phyloP scores from a whole-genome alignment of 768 basidiomycete genomes.

The Rhodotorula paludigena region DNA sequence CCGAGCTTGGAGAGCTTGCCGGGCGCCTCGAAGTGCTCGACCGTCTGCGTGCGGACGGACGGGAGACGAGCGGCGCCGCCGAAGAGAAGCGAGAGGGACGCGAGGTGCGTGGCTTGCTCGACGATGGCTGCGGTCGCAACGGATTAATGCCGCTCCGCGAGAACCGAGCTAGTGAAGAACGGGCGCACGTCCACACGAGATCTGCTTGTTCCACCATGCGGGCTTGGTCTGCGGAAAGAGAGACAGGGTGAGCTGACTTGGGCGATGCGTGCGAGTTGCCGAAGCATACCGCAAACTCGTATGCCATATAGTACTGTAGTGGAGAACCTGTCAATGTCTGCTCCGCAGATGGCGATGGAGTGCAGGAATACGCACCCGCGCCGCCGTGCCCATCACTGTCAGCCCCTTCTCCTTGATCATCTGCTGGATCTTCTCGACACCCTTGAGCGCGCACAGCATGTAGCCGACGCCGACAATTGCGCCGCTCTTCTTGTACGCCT shows the following conservation, averaged over 20 bases:
- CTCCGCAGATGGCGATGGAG: conserved; percentile 23
- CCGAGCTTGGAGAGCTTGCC: conserved; percentile 73
- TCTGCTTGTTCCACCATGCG: conserved; percentile 90
- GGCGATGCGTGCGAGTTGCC: too few relatives aligned
- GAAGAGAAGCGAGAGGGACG: conserved; percentile 71
- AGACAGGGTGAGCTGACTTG: too few relatives aligned
- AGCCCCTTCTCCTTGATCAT: conserved; percentile 86
- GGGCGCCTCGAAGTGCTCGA: conserved; percentile 87
- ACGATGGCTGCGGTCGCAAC: conserved; percentile 53
- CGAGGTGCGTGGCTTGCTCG: conserved; percentile 91
- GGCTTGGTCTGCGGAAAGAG: too few relatives aligned
- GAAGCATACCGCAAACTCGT: conserved; percentile 55
- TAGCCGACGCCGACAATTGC: conserved; percentile 53
- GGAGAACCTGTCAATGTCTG: too few relatives aligned
- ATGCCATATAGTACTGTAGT: conserved; percentile 56
- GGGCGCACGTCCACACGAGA: conserved; percentile 53
- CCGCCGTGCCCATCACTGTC: conserved; percentile 88
- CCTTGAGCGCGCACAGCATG: conserved; percentile 88
- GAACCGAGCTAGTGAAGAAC: too few relatives aligned
- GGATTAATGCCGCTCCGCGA: neutral
- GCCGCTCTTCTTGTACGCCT: conserved; percentile 55
- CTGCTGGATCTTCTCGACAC: conserved; percentile 89
- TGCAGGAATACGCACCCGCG: conserved; percentile 73
- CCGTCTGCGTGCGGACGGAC: conserved; percentile 63
- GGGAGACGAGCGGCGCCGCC: conserved; percentile 88